Conservation (phyloP, 2,329 filamentous ascomycete species). For the Hortaea werneckii region DNA sequence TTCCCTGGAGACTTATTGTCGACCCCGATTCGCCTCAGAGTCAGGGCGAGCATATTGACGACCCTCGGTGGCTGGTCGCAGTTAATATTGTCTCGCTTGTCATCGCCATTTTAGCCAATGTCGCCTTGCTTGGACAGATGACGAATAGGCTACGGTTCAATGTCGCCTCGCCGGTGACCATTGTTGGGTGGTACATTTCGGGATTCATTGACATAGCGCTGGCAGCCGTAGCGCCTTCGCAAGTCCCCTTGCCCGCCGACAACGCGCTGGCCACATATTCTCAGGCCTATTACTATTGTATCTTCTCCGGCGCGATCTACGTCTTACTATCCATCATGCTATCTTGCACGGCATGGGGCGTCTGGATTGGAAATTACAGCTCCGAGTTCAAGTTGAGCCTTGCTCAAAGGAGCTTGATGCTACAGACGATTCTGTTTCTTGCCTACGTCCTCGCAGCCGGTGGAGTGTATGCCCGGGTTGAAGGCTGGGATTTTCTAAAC, state of each 20-base stretch:
- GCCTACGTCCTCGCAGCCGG: constrained; percentile 67
- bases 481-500: constrained; percentile 40
- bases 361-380: constrained; percentile 56
- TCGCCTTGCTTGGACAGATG: constrained; percentile 40
- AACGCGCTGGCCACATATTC: constrained; percentile 49
- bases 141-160: constrained; percentile 53
- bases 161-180: constrained; percentile 70
- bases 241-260: constrained; percentile 38
- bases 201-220: constrained; percentile 53
- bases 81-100: constrained; percentile 43
- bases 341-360: constrained; percentile 66
- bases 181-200: constrained; percentile 61
- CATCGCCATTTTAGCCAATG: constrained; percentile 43
- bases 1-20: constrained; percentile 42
- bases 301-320: constrained; percentile 70
- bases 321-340: constrained; percentile 62
- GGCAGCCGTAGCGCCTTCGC: constrained; percentile 54
- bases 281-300: constrained; percentile 76
- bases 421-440: constrained; percentile 76
- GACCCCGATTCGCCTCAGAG: constrained; percentile 31
- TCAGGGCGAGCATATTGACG: constrained; percentile 33
- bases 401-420: constrained; percentile 74
- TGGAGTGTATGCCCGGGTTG: constrained; percentile 58
- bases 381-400: constrained; percentile 68
- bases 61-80: constrained; percentile 40